Conservation (phyloP, 768 basidiomycete genomes). For the Cytidiella melzeri region DNA sequence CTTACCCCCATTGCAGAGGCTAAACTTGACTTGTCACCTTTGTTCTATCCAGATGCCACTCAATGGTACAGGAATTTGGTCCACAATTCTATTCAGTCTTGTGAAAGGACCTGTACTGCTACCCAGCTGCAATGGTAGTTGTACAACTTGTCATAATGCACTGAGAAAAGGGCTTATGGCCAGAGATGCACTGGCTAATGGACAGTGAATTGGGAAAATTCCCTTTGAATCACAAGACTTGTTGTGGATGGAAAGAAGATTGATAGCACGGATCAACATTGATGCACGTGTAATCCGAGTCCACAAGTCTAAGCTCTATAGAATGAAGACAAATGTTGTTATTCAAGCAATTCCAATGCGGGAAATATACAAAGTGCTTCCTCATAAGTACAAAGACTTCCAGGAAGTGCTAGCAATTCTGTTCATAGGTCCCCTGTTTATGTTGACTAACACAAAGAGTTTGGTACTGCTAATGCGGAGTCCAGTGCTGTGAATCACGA, state of each 20-base stretch:
- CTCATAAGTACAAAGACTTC: conserved; percentile 13
- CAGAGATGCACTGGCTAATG: conserved; percentile 26
- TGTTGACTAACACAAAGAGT: too few species aligned
- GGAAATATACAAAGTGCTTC: conserved; percentile 24
- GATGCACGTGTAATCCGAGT: conserved; percentile 16
- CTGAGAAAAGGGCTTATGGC: background rate
- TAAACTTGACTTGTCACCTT: background rate
- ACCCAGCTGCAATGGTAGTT: background rate
- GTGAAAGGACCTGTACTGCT: background rate
- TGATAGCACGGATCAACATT: conserved; percentile 19
- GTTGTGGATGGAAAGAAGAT: conserved; percentile 26
- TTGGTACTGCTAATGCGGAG: too few species aligned
- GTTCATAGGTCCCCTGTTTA: conserved; percentile 28
- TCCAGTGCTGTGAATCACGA: too few species aligned
- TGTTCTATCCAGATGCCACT: background rate
- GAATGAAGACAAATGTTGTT: conserved; percentile 31
- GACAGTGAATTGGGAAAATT: conserved; percentile 31
- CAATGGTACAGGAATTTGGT: background rate
- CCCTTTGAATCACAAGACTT: conserved; percentile 24
- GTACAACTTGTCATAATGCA: background rate
- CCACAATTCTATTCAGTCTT: background rate
- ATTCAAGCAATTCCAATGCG: conserved; percentile 26
- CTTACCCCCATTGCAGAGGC: background rate
- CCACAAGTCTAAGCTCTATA: conserved; percentile 10
- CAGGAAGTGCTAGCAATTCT: conserved; percentile 24